A percentile compares a stretch with the other conserved stretches of the same genome.
Conservation (phyloP, 345 rosid species). For the Ceriops zippeliana region DNA sequence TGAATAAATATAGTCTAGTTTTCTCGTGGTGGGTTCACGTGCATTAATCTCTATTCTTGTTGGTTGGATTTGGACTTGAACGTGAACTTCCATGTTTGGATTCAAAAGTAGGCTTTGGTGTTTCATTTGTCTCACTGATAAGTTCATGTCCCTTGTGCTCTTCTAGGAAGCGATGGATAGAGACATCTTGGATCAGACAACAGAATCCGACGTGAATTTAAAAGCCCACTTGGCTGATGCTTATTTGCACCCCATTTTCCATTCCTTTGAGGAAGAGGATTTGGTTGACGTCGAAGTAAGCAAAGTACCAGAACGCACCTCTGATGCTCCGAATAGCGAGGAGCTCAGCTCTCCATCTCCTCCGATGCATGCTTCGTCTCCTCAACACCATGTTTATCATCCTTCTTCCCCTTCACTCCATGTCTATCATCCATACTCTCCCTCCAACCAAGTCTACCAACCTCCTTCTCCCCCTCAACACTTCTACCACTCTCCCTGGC, state of each 20-base stretch:
- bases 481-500: neutral
- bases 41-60: too few species aligned
- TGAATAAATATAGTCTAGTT: too few species aligned
- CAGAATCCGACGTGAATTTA: constrained; percentile 54
- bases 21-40: too few species aligned
- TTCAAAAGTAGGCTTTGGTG: neutral
- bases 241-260: constrained; percentile 91
- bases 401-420: constrained; percentile 35
- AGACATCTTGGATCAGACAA: constrained; percentile 53
- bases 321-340: constrained; percentile 40
- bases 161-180: constrained; percentile 91
- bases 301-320: constrained; percentile 4
- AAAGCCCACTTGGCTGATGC: constrained; percentile 82
- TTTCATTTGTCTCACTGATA: neutral
- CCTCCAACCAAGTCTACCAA: constrained; percentile 37
- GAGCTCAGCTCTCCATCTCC: constrained; percentile 65
- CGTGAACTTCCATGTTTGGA: neutral
- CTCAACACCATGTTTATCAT: constrained; percentile 33
- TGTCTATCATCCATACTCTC: constrained; percentile 33
- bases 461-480: constrained; percentile 14
- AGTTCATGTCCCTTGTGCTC: constrained; percentile 5
- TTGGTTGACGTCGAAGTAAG: constrained; percentile 37
- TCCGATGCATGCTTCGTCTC: constrained; percentile 40
- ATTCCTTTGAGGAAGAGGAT: constrained; percentile 56
- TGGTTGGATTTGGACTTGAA: too few species aligned